Evolutionary conservation across 2,329 filamentous ascomycete genomes (phyloP), one percentile per base, ranked within the genome.

Genomic region (Rhinocladiella mackenziei): DNA sequence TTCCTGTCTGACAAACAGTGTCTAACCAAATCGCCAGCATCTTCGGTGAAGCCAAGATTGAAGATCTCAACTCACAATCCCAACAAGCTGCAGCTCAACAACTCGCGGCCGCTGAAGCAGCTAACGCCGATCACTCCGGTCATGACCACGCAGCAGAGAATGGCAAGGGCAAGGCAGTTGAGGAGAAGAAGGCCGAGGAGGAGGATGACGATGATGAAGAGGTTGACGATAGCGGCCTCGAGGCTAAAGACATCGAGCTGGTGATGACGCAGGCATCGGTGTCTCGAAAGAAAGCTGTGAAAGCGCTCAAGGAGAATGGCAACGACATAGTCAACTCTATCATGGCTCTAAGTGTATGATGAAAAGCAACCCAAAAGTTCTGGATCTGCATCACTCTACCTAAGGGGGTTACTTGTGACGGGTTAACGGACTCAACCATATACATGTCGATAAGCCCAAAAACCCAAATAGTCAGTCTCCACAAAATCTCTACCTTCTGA

Each of bases 241-340:
- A 98, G 78, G 85, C 91, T 66, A 98, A 98, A 83, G 94, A 98
- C 69, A 98, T 98, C 64, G 92, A 98, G 73, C 81, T 98, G 48
- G 92, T 98, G 70, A 96, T 97, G 88, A 88, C 86, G 60, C 91
- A 98, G 74, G 92, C 92, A 61, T 92, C 77, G 63, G 94, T 98
- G 62, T 95, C 88, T 61, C 81, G 92, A 70, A 96, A 94, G 76
- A 97, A 97, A 82, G 92, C 92, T 51, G 81, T 98, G 76, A 98
- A 97, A 76, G 92, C 94, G 45, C 79, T 98, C 35, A 70, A 70
- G 77, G 92, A 97, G 77, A 98, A 98, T 68, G 91, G 97, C 75
- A 96, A 97, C 65, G 92, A 98, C 68, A 98, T 98, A 75, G 92
- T 98, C 77, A 98, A 98, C 80, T 96, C 92, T 62, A 98, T 98